Conservation (phyloP, 1,139 yeast species). For the Suhomyces ambrosiae region DNA sequence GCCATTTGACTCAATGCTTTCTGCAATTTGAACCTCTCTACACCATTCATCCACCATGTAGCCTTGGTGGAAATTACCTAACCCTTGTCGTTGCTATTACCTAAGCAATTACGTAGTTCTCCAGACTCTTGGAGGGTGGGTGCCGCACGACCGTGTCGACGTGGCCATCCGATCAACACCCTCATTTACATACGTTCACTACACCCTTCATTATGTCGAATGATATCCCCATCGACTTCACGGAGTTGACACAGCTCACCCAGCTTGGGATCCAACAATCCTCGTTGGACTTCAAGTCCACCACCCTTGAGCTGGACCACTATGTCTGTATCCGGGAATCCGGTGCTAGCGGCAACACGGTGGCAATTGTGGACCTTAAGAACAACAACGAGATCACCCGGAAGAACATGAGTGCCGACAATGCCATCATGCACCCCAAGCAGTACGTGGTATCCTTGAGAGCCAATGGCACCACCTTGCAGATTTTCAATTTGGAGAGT, state of each 20-base stretch:
- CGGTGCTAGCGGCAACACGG: conserved; percentile 75
- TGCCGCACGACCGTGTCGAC: neutral
- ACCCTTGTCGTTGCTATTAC: neutral
- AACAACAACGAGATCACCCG: conserved; percentile 74
- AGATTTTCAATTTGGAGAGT: conserved; percentile 85
- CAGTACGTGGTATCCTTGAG: conserved; percentile 88
- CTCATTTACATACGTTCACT: conserved; percentile 6
- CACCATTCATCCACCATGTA: too few relatives aligned
- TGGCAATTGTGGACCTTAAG: conserved; percentile 85
- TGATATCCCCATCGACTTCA: conserved; percentile 94
- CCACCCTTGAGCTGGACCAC: conserved; percentile 90
- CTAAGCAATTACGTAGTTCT: too few relatives aligned
- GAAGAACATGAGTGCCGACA: conserved; percentile 96
- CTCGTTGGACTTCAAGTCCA: conserved; percentile 88
- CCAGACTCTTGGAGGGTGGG: too few relatives aligned
- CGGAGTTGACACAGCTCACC: conserved; percentile 88
- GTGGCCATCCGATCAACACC: neutral
- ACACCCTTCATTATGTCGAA: conserved; percentile 27
- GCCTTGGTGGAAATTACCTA: too few relatives aligned
- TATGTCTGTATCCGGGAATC: conserved; percentile 88
- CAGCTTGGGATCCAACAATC: conserved; percentile 80
- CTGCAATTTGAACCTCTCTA: too few relatives aligned
- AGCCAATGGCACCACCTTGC: conserved; percentile 95
- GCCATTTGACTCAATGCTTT: too few relatives aligned
- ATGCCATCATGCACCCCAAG: conserved; percentile 93